These are phyloP conservation scores for Melastoma malabathricum DNA, from an alignment of 345 rosid species.

Conservation along the genomic window DNA sequence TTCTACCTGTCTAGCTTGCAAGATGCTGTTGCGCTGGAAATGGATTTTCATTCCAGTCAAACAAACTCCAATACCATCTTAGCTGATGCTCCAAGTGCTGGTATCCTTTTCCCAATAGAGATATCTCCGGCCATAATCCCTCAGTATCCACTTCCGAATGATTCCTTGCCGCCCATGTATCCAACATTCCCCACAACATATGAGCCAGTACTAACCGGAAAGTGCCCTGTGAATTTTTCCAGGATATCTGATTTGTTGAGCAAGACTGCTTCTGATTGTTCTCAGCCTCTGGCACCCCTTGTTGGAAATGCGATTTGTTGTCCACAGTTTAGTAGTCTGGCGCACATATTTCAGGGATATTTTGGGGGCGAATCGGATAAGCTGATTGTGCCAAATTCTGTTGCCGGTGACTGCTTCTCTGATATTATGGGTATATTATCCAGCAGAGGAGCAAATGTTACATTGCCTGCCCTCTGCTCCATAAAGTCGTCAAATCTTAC, in stretches of 20 bases:
- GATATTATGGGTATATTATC: conserved; percentile 75
- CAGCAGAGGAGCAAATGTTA: conserved; percentile 73
- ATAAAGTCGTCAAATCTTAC: conserved; percentile 73
- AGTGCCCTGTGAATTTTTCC: conserved; percentile 78
- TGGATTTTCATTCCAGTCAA: conserved; percentile 26
- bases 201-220: conserved; percentile 76
- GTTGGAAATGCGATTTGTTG: conserved; percentile 94
- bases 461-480: conserved; percentile 61
- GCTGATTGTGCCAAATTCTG: conserved; percentile 51
- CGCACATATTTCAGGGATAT: conserved; percentile 70
- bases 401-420: conserved; percentile 91
- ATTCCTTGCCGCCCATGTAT: conserved; percentile 68
- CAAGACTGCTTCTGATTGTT: conserved; percentile 79
- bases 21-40: conserved; percentile 40
- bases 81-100: conserved; percentile 58
- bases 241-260: conserved; percentile 43
- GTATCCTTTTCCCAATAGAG: conserved; percentile 71
- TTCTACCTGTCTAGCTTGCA: conserved; percentile 58
- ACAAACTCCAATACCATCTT: conserved; percentile 37
- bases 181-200: conserved; percentile 68
- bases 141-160: conserved; percentile 37
- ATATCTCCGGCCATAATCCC: conserved; percentile 86
- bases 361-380: conserved; percentile 43
- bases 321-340: conserved; percentile 78
- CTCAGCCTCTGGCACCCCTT: conserved; percentile 57